Evolutionary conservation across 2,329 filamentous ascomycete species (phyloP).

Genomic region (Aspergillus chevalieri): DNA sequence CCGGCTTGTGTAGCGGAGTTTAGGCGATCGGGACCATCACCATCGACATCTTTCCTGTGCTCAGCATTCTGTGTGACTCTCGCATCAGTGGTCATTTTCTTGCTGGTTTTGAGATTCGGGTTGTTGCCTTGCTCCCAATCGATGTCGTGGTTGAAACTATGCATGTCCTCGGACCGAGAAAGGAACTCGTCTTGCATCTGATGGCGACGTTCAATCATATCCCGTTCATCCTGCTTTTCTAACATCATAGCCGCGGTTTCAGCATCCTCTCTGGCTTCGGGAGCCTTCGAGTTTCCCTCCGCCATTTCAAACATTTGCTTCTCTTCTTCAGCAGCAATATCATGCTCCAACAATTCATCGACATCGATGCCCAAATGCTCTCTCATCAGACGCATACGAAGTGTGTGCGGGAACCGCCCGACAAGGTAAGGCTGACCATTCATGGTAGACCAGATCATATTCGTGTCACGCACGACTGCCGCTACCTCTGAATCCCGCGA

Average conservation of each 20-base stretch:
- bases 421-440: conserved; percentile 82
- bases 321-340: conserved; percentile 62
- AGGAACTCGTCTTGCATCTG: conserved; percentile 52
- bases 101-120: conserved; percentile 50
- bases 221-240: conserved; percentile 36
- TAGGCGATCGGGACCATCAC: conserved; percentile 72
- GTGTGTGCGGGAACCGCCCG: conserved; percentile 83
- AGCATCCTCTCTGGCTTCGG: conserved; percentile 13
- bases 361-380: conserved; percentile 96
- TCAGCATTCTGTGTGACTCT: conserved; percentile 55
- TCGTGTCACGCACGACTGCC: conserved; percentile 82
- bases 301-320: conserved; percentile 54
- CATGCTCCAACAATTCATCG: conserved; percentile 79
- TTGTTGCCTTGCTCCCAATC: conserved; percentile 56
- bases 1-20: conserved; percentile 57
- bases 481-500: conserved; percentile 88
- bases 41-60: conserved; percentile 70
- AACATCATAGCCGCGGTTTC: conserved; percentile 27
- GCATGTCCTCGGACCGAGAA: conserved; percentile 49
- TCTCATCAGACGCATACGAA: conserved; percentile 89
- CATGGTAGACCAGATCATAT: conserved; percentile 91
- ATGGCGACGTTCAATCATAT: conserved; percentile 38
- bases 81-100: conserved; percentile 52
- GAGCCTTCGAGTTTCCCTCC: conserved; percentile 35
- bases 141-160: conserved; percentile 72